Conservation (phyloP, 2,329 filamentous ascomycete genomes). For the Chaetomiaceae sp. region DNA sequence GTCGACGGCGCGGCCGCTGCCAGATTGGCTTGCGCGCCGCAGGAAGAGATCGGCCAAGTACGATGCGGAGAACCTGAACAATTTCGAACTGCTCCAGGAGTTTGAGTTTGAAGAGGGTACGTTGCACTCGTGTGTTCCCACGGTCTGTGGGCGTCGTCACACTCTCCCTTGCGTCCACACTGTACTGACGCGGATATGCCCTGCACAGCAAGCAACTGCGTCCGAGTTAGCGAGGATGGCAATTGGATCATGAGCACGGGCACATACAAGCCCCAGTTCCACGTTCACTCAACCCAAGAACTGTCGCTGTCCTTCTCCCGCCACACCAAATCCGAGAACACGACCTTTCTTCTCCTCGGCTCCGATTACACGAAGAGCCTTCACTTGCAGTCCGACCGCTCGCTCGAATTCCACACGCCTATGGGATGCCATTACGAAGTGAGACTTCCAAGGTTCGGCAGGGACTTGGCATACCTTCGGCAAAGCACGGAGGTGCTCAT, state of each 20-base stretch:
- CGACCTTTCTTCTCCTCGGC: conserved; percentile 82
- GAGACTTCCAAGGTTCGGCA: conserved; percentile 86
- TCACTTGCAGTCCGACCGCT: conserved; percentile 86
- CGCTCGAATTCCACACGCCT: conserved; percentile 87
- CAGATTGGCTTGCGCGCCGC: conserved; percentile 89
- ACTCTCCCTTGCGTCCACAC: no score
- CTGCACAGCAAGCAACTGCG: conserved; percentile 67
- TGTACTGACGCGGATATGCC: conserved; percentile 7
- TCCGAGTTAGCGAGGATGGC: conserved; percentile 88
- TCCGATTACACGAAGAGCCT: conserved; percentile 90
- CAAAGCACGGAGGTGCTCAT: conserved; percentile 67
- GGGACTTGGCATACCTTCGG: conserved; percentile 77
- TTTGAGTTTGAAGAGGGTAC: conserved; percentile 73
- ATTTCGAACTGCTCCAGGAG: conserved; percentile 91
- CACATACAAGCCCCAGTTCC: conserved; percentile 67
- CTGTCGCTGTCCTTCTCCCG: conserved; percentile 88
- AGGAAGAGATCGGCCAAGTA: conserved; percentile 88
- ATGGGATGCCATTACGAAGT: conserved; percentile 81
- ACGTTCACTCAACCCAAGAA: conserved; percentile 91
- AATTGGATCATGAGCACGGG: conserved; percentile 97
- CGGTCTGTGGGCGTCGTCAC: no score
- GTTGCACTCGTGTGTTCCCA: no score
- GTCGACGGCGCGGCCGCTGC: conserved; percentile 77
- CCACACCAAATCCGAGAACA: conserved; percentile 87
- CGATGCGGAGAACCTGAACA: conserved; percentile 86